These are phyloP conservation scores for Apiotrichum siamense DNA, from an alignment of 1,284 basidiomycete species.

Conservation along the genomic window DNA sequence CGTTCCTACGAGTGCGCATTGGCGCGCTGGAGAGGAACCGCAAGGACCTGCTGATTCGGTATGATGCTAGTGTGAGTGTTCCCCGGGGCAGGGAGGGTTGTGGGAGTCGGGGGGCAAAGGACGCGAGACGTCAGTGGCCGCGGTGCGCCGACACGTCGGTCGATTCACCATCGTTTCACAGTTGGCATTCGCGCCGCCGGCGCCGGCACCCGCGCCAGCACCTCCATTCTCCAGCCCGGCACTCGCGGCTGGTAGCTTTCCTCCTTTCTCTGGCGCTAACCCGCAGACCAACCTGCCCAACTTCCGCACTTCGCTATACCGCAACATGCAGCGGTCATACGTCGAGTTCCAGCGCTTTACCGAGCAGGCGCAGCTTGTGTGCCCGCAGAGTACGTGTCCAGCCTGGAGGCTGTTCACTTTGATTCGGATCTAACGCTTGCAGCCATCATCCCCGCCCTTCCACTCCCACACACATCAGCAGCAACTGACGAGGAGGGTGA, in stretches of 20 bases:
- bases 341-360: slow-evolving; percentile 87
- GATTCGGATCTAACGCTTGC: slow-evolving; percentile 11
- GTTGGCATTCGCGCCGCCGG: too few relatives aligned
- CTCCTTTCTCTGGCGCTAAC: not conserved
- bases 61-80: slow-evolving; percentile 84
- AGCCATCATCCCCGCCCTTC: slow-evolving; percentile 81
- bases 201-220: too few relatives aligned
- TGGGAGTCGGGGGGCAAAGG: not conserved
- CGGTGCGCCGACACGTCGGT: not conserved
- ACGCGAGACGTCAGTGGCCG: not conserved
- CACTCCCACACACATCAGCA: slow-evolving; percentile 84
- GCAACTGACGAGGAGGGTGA: slow-evolving; percentile 83
- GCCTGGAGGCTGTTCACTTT: not conserved
- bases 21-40: slow-evolving; percentile 85
- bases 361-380: slow-evolving; percentile 72
- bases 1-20: slow-evolving; percentile 78
- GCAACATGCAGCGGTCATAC: slow-evolving; percentile 85
- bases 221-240: too few relatives aligned
- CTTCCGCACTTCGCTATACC: slow-evolving; percentile 78
- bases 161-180: too few relatives aligned
- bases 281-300: slow-evolving; percentile 81
- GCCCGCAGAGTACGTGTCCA: slow-evolving; percentile 60
- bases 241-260: too few relatives aligned
- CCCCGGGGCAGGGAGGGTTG: too few relatives aligned
- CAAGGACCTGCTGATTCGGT: slow-evolving; percentile 80